Percentiles rank a stretch among this genome's conserved stretches.
Evolutionary conservation across 2,329 filamentous ascomycete species (phyloP).

Genomic region (Cordyceps cicadae): DNA sequence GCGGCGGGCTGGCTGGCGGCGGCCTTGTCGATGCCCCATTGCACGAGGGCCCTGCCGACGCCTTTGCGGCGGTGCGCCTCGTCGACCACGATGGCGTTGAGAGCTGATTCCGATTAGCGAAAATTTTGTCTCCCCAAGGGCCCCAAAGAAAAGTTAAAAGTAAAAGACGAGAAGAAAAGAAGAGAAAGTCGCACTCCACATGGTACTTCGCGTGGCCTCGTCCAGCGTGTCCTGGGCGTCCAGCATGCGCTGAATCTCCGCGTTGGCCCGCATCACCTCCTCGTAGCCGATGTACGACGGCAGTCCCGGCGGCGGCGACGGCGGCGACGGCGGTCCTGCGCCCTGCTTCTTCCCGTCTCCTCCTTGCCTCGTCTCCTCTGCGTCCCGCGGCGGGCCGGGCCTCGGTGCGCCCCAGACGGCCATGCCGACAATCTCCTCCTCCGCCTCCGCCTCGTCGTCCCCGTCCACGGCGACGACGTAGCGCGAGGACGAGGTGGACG

Average conservation of each 20-base stretch:
- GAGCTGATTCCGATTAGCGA: background rate
- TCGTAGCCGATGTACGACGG: slow-evolving; percentile 2
- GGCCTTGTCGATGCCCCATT: slow-evolving; percentile 6
- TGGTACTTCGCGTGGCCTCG: background rate
- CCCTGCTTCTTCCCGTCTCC: background rate
- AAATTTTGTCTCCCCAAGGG: too few relatives aligned
- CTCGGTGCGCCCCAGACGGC: background rate
- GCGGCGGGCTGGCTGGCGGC: too few relatives aligned
- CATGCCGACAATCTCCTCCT: background rate
- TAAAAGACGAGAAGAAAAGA: too few relatives aligned
- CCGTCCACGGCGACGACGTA: slow-evolving; percentile 1
- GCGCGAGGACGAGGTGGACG: background rate
- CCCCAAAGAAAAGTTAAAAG: too few relatives aligned
- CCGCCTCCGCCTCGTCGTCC: too few relatives aligned
- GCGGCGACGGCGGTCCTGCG: too few relatives aligned
- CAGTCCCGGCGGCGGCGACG: background rate
- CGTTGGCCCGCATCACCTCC: background rate
- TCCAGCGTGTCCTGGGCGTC: slow-evolving; percentile 6
- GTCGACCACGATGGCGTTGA: slow-evolving; percentile 14
- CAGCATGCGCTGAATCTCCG: background rate
- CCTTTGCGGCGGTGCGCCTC: slow-evolving; percentile 8
- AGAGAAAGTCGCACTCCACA: background rate
- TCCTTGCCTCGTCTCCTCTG: too few relatives aligned
- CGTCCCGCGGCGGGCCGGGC: background rate
- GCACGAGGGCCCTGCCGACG: slow-evolving; percentile 1